Evolutionary conservation across 805 yeast genomes (phyloP).

Genomic region (Starmerella floricola): DNA sequence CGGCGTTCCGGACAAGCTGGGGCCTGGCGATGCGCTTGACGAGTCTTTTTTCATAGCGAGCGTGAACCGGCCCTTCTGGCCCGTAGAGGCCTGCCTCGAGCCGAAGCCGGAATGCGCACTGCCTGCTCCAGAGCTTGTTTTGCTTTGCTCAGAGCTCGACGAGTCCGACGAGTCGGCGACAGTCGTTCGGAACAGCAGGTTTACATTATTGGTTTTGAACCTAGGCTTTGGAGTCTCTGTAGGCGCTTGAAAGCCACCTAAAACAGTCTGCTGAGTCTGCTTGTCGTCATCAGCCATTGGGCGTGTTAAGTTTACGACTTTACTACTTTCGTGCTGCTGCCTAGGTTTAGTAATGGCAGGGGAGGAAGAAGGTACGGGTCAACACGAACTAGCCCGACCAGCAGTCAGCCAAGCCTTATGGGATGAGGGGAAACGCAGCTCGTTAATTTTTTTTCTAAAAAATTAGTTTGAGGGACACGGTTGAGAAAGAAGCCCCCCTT

Average conservation of each 20-base stretch:
- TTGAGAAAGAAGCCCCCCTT: too few species aligned
- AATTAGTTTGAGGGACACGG: too few species aligned
- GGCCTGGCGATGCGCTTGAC: not conserved
- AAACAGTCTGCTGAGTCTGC: not conserved
- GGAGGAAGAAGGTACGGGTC: too few species aligned
- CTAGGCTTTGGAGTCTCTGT: slow-evolving; percentile 22
- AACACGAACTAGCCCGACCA: too few species aligned
- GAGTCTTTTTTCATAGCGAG: slow-evolving; percentile 1
- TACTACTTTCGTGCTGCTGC: too few species aligned
- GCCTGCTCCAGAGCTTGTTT: not conserved
- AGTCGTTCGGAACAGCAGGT: slow-evolving; percentile 24
- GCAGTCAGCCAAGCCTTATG: too few species aligned
- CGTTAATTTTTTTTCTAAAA: too few species aligned
- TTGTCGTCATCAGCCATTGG: not conserved
- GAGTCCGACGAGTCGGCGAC: slow-evolving; percentile 2
- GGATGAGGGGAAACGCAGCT: too few species aligned
- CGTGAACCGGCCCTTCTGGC: slow-evolving; percentile 5
- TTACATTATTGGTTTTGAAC: slow-evolving; percentile 31
- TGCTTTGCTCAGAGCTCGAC: not conserved
- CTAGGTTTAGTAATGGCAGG: not conserved
- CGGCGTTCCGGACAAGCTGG: too few species aligned
- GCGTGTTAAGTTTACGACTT: not conserved
- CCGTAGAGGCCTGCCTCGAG: too few species aligned
- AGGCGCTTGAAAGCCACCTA: not conserved
- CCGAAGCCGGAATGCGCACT: too few species aligned